Evolutionary conservation across 2,329 filamentous ascomycete genomes (phyloP), one percentile per base, ranked within the genome.

Genomic region (Gaeumannomyces sp.): DNA sequence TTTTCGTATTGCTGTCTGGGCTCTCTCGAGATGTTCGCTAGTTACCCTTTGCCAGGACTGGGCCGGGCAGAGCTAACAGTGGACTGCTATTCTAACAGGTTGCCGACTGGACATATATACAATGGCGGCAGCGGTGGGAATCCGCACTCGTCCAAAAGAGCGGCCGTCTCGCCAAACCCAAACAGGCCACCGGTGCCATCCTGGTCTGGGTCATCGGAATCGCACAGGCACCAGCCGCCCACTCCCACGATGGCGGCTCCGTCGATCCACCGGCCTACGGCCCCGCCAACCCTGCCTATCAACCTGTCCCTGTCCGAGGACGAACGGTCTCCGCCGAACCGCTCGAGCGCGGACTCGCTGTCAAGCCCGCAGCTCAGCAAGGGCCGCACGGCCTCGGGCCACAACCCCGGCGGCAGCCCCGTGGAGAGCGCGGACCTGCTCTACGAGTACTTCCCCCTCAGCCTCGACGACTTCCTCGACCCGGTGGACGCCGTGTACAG

Each of bases 381-480:
- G 68, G n/a, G 56, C 29, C 53, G 61, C 11, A 66, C 68, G 67
- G 69, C 75, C 65, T 68, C 74, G 66, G 61, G 58, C 5, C 75
- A 77, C 28, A 76, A 76, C 63, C 69, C 72, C 60, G 82, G 81
- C 69, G 67, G 67, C 73, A 88, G 89, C 72, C 83, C 90, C 45
- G 78, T 88, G 68, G 92, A 96, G 70, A 89, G 89, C 70, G 89
- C 89, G 0, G 93, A 97, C 76, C 80, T 93, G 69, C 79, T 97
- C 25, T 97, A 97, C 73, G 93, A 98, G 77, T 97, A 98, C 73
- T 97, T 98, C 69, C 93, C 93, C 0, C 81, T 98, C 22, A 93
- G 90, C 61, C 79, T 97, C 66, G 93, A 97, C 74, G 93, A 97
- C 72, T 97, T 90, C 90, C 85, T 25, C 56, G 27, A 57, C 59